A percentile compares a stretch with the other conserved stretches of the same genome.
Conservation (phyloP, 202 grass and related monocot species). For the Tripidium arundinaceum region DNA sequence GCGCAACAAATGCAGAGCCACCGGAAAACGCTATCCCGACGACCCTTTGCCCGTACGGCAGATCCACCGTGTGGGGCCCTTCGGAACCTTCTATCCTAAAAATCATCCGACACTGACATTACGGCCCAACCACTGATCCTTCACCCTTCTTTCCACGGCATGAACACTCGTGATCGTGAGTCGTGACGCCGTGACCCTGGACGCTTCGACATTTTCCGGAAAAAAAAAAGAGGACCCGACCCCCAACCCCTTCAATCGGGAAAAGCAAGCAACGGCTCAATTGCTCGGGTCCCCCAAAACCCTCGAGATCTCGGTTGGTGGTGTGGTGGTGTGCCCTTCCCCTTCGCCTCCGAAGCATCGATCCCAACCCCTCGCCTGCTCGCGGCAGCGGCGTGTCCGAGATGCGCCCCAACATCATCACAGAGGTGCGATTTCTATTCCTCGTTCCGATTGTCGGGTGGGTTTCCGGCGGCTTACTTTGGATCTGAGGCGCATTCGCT, state of each 20-base stretch:
- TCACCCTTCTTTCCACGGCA: not conserved
- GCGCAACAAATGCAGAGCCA: too few species aligned
- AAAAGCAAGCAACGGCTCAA: constrained; percentile 40
- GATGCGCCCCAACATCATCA: constrained; percentile 91
- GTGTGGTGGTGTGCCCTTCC: not conserved
- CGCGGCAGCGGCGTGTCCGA: constrained; percentile 15
- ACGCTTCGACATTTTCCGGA: too few species aligned
- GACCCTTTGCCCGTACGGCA: too few species aligned
- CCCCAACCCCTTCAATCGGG: not conserved
- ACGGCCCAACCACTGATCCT: too few species aligned
- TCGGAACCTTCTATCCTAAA: too few species aligned
- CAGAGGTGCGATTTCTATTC: constrained; percentile 61
- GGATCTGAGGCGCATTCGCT: constrained; percentile 33
- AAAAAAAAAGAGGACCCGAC: not conserved
- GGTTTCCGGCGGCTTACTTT: too few species aligned
- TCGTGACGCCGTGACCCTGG: not conserved
- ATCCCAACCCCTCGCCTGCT: not conserved
- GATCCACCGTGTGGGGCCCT: too few species aligned
- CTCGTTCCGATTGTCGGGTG: too few species aligned
- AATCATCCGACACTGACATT: too few species aligned
- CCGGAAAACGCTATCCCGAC: too few species aligned
- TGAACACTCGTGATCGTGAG: not conserved
- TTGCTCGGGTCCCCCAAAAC: constrained; percentile 14
- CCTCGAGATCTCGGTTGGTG: constrained; percentile 27
- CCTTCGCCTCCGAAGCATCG: constrained; percentile 16